phyloP scores from a whole-genome alignment of 495 filamentous ascomycete species.

The Penicillium paxilli region DNA sequence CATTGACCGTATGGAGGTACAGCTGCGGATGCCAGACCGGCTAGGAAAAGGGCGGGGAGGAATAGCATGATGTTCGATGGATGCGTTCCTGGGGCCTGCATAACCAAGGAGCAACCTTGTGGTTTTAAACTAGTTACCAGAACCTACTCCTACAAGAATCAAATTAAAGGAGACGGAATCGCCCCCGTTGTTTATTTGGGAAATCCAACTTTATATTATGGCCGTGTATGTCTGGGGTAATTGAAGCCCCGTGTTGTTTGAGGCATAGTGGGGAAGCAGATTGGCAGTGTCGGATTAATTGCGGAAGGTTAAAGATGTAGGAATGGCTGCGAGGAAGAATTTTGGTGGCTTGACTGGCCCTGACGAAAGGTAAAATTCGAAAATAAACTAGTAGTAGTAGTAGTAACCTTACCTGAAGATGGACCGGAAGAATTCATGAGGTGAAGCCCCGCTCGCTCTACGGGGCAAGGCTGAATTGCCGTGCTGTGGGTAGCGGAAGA shows the following conservation, averaged over 20 bases:
- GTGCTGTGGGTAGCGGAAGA: background rate
- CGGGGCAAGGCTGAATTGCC: background rate
- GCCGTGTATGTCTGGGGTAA: background rate
- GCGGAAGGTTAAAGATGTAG: background rate
- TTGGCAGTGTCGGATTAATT: background rate
- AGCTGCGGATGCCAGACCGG: conserved; percentile 24
- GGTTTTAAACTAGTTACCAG: background rate
- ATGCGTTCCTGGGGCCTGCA: background rate
- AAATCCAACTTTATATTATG: background rate
- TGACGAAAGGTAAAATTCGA: background rate
- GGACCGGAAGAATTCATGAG: background rate
- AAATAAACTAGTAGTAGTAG: too few species aligned
- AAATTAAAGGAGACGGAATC: conserved; percentile 1
- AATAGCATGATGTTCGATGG: conserved; percentile 2
- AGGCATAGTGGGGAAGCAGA: conserved; percentile 12
- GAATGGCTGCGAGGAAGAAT: too few species aligned
- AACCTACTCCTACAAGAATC: background rate
- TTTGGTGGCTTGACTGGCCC: background rate
- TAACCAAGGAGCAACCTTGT: background rate
- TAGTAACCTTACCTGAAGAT: too few species aligned
- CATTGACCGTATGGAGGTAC: conserved; percentile 35
- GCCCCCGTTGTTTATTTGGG: conserved; percentile 12
- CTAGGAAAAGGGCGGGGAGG: conserved; percentile 14
- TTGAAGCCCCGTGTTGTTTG: conserved; percentile 17
- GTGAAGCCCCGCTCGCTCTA: background rate